These are phyloP conservation scores for Trypanosoma scelopori DNA, from an alignment of 208 protist genomes.

Conservation along the genomic window DNA sequence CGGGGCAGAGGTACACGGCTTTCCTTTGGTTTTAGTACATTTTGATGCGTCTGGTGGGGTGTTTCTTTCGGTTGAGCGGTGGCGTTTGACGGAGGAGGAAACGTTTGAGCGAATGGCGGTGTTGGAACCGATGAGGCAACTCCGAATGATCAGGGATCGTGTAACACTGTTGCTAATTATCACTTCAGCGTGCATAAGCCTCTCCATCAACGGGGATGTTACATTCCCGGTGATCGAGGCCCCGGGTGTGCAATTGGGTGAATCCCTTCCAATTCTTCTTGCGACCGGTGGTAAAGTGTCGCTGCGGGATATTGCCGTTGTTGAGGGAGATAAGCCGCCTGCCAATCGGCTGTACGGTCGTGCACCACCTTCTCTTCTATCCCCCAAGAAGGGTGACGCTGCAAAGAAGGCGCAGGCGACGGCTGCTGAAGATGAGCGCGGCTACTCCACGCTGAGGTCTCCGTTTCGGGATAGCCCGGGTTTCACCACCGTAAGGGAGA, in stretches of 20 bases:
- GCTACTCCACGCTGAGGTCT: background rate
- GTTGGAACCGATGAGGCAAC: slow-evolving; percentile 25
- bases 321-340: slow-evolving; percentile 28
- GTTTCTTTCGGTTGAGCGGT: slow-evolving; percentile 34
- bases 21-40: slow-evolving; percentile 26
- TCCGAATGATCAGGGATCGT: slow-evolving; percentile 28
- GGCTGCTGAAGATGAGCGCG: slow-evolving; percentile 13
- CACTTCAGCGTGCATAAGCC: slow-evolving; percentile 14
- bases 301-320: slow-evolving; percentile 20
- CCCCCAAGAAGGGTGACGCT: slow-evolving; percentile 12
- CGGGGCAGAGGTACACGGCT: slow-evolving; percentile 22
- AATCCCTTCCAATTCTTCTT: slow-evolving; percentile 31
- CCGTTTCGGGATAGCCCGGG: too few relatives aligned
- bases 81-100: slow-evolving; percentile 29
- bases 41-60: slow-evolving; percentile 26
- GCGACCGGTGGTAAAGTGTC: slow-evolving; percentile 26
- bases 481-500: background rate
- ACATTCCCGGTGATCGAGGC: slow-evolving; percentile 17
- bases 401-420: slow-evolving; percentile 6
- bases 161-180: slow-evolving; percentile 21
- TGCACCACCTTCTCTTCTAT: background rate
- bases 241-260: slow-evolving; percentile 20
- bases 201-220: slow-evolving; percentile 29
- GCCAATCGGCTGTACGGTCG: slow-evolving; percentile 16
- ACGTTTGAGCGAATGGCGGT: slow-evolving; percentile 25